Conservation (phyloP, 805 yeast species). For the Nakazawaea wyomingensis region DNA sequence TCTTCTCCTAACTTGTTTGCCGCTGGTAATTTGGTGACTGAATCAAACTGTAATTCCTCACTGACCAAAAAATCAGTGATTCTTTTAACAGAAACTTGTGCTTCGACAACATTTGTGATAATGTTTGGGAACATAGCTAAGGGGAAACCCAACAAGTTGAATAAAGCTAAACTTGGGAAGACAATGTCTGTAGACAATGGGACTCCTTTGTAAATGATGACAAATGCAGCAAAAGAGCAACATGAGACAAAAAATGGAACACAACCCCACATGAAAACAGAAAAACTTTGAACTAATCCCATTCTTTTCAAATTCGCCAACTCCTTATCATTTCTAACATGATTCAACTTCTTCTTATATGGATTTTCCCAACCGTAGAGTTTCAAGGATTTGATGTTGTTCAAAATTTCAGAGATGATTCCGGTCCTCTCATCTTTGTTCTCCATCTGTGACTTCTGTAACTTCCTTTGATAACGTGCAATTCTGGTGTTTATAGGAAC, state of each 20-base stretch:
- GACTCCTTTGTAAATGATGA: conserved; percentile 45
- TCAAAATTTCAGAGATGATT: conserved; percentile 79
- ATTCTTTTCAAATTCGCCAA: conserved; percentile 68
- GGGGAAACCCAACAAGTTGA: conserved; percentile 88
- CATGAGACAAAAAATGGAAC: conserved; percentile 90
- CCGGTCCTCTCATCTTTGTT: conserved; percentile 91
- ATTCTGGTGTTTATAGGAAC: conserved; percentile 74
- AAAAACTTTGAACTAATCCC: conserved; percentile 66
- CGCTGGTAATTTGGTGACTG: conserved; percentile 48
- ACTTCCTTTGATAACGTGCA: conserved; percentile 59
- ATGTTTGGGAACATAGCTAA: conserved; percentile 90
- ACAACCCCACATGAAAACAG: conserved; percentile 73
- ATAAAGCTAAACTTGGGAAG: conserved; percentile 83
- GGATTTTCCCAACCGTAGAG: conserved; percentile 96
- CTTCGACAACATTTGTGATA: conserved; percentile 79
- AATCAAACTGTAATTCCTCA: conserved; percentile 79
- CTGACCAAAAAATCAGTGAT: conserved; percentile 66
- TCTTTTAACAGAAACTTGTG: conserved; percentile 78
- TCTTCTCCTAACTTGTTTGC: conserved; percentile 58
- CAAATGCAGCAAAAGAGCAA: conserved; percentile 81
- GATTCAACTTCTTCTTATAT: conserved; percentile 62
- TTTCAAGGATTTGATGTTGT: conserved; percentile 88
- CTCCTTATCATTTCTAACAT: conserved; percentile 86
- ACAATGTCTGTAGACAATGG: conserved; percentile 88
- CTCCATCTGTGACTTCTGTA: conserved; percentile 84